A percentile compares a stretch with the other conserved stretches of the same genome.
These are phyloP conservation scores for Amanita exitialis DNA, from an alignment of 768 basidiomycete species.

Conservation along the genomic window DNA sequence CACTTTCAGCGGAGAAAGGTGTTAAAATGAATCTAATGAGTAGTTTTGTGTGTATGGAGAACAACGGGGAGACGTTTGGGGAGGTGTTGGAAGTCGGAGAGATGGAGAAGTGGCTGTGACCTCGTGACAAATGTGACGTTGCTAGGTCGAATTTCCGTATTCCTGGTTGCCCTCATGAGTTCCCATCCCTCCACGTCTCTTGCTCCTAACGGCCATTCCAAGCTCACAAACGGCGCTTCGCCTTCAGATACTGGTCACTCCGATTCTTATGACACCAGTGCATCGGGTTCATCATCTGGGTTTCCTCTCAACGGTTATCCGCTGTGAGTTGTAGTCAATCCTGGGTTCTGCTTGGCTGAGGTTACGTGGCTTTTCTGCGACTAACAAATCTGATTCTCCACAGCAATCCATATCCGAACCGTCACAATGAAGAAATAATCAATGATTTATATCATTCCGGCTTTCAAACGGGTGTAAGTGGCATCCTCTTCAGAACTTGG, in stretches of 20 bases:
- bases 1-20: constrained; percentile 4
- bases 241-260: constrained; percentile 26
- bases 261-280: constrained; percentile 24
- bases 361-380: neutral
- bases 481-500: constrained; percentile 2
- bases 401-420: constrained; percentile 44
- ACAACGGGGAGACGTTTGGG: constrained; percentile 8
- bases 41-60: constrained; percentile 10
- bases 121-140: neutral
- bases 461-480: constrained; percentile 73
- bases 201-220: constrained; percentile 38
- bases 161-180: neutral
- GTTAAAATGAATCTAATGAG: constrained; percentile 11
- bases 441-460: constrained; percentile 72
- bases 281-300: constrained; percentile 28
- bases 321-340: constrained; percentile 34
- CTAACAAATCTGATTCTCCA: neutral
- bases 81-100: constrained; percentile 7
- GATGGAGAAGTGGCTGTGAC: constrained; percentile 4
- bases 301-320: constrained; percentile 48
- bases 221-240: constrained; percentile 39
- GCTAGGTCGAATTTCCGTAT: neutral
- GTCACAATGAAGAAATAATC: constrained; percentile 69
- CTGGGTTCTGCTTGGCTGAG: too few species aligned
- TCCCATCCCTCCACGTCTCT: constrained; percentile 3